Base-by-base conservation (phyloP, 106 monocot genomes). In the Dactylorhiza incarnata region DNA sequence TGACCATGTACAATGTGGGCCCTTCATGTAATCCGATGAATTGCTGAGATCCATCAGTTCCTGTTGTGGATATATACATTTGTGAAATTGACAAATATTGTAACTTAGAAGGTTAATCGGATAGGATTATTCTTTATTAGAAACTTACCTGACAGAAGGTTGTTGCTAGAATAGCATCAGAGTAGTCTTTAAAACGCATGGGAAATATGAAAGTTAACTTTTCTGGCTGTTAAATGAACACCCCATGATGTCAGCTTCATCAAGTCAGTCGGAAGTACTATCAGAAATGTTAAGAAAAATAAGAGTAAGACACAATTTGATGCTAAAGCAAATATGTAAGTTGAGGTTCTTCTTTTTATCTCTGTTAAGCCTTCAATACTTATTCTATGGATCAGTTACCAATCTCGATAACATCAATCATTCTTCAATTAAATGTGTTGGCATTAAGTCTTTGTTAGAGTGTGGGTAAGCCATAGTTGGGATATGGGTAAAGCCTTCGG, bases 1-100 rank as follows among this genome's bases (percentile, higher is more conserved):
- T 48, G 92, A 89, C 92, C 92, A 92, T 16, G 82, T 84, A 81
- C 89, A 92, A 43, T 17, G 59, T 29, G 89, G 86, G 70, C 85
- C 84, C 77, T 83, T 89, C 17, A 74, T 12, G 50, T 29, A 84
- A 66, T 77, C 52, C 23, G 77, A 69, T 75, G 80, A 81, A 52
- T 77, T 45, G 9, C 86, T 83, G 5, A 83, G 66, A 53, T 89
- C 89, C 48, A 75, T 79, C 17, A 92, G 81, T 73, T 92, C 92
- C 92, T 92, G 77, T 66, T 9, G n/a, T 26, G 0, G 74, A 80
- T 73, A 26, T 50, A 26, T 72, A 69, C 58, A 7, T 49, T 51
- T 78, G 49, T 53, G 48, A 78, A 68, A 29, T 61, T 23, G 20
- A 45, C 20, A 63, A 23, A 55, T 37, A 48, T 54, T 24, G 23